phyloP scores from a whole-genome alignment of 345 rosid species.

The Viola odorata region DNA sequence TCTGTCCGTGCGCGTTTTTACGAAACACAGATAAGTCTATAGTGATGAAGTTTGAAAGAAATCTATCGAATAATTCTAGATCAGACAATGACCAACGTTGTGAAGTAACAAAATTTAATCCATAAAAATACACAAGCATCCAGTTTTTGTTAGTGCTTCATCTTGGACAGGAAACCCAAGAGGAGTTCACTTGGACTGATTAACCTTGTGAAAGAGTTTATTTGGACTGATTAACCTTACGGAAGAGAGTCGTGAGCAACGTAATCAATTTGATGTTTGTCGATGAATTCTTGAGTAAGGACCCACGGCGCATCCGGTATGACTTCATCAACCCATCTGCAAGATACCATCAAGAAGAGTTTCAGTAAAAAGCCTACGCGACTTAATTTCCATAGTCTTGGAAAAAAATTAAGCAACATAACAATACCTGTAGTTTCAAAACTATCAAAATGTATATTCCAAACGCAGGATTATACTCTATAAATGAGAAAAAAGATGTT shows the following conservation, averaged over 20 bases:
- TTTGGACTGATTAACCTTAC: constrained; percentile 30
- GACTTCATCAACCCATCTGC: constrained; percentile 75
- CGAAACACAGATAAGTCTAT: too few relatives aligned
- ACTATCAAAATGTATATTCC: too few relatives aligned
- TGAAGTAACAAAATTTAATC: too few relatives aligned
- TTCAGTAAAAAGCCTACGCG: not conserved
- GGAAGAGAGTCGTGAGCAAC: constrained; percentile 71
- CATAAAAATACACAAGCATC: not conserved
- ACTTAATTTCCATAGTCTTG: not conserved
- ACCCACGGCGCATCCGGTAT: constrained; percentile 82
- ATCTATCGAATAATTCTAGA: not conserved
- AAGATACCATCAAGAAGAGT: not conserved
- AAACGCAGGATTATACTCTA: too few relatives aligned
- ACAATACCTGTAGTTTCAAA: too few relatives aligned
- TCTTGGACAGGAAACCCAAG: too few relatives aligned
- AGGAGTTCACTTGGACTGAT: not conserved
- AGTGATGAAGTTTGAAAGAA: too few relatives aligned
- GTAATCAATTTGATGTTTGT: constrained; percentile 55
- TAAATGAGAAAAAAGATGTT: too few relatives aligned
- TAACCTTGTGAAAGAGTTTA: not conserved
- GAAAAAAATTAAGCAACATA: too few relatives aligned
- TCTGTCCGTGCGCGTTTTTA: too few relatives aligned
- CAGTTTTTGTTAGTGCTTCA: not conserved
- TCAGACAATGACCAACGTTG: not conserved
- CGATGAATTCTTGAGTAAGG: constrained; percentile 50